A percentile compares a stretch with the other conserved stretches of the same genome.
Conservation (phyloP, 345 rosid genomes). For the Diplotaxis tenuifolia region DNA sequence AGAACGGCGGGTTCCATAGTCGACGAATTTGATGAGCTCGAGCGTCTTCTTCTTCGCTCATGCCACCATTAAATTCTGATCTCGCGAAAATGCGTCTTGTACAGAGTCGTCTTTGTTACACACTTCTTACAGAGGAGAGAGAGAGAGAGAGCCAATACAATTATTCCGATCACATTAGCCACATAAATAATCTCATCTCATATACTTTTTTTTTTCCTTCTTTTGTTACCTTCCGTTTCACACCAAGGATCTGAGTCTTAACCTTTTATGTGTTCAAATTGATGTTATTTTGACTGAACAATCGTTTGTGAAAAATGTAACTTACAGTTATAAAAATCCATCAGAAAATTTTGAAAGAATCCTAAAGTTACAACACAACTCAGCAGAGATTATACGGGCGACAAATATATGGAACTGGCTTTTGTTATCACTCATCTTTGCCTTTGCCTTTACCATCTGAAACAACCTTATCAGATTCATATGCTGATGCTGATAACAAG, state of each 20-base stretch:
- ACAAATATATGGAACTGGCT: neutral
- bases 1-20: slow-evolving; percentile 51
- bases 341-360: slow-evolving; percentile 27
- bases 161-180: slow-evolving; percentile 29
- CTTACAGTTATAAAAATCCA: slow-evolving; percentile 1
- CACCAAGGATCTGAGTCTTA: neutral
- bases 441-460: slow-evolving; percentile 72
- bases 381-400: neutral
- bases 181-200: slow-evolving; percentile 31
- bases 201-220: neutral
- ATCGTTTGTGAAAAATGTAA: neutral
- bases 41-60: neutral
- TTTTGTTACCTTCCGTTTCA: neutral
- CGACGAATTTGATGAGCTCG: slow-evolving; percentile 9
- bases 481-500: slow-evolving; percentile 61
- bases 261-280: neutral
- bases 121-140: neutral
- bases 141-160: neutral
- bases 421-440: slow-evolving; percentile 50
- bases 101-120: slow-evolving; percentile 18
- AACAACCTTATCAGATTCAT: slow-evolving; percentile 48
- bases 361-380: slow-evolving; percentile 36
- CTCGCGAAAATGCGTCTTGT: slow-evolving; percentile 8
- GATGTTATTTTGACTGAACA: neutral
- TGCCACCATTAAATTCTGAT: slow-evolving; percentile 34